phyloP scores from a whole-genome alignment of 2,329 filamentous ascomycete species.

The Harringtonia lauricola region DNA sequence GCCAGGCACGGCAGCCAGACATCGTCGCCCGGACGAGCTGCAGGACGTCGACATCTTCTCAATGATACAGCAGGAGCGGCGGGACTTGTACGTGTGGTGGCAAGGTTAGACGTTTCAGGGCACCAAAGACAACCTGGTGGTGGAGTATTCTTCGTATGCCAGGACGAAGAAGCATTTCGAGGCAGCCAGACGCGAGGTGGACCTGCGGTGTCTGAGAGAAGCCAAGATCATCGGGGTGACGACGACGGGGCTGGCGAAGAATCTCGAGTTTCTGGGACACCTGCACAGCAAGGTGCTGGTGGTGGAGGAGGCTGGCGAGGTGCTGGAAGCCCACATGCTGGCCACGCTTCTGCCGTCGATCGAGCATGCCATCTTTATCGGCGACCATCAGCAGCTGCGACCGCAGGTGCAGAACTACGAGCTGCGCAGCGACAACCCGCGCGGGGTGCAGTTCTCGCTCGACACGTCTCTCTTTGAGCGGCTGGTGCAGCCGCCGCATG shows the following conservation, averaged over 20 bases:
- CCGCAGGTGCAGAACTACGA: slow-evolving; percentile 45
- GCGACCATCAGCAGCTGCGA: slow-evolving; percentile 51
- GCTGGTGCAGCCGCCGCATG: slow-evolving; percentile 9
- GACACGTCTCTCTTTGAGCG: slow-evolving; percentile 54
- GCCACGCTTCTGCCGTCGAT: slow-evolving; percentile 47
- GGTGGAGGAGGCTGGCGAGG: slow-evolving; percentile 59
- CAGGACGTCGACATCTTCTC: background rate
- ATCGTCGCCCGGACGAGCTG: background rate
- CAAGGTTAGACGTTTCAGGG: background rate
- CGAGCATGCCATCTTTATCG: slow-evolving; percentile 52
- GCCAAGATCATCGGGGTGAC: slow-evolving; percentile 46
- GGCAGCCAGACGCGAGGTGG: slow-evolving; percentile 18
- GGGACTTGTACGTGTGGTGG: slow-evolving; percentile 1
- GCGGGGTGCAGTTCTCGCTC: slow-evolving; percentile 38
- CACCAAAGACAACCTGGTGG: background rate
- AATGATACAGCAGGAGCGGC: background rate
- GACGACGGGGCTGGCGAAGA: slow-evolving; percentile 44
- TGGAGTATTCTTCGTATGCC: background rate
- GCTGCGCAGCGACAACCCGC: slow-evolving; percentile 37
- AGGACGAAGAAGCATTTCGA: slow-evolving; percentile 3
- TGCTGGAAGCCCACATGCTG: slow-evolving; percentile 52
- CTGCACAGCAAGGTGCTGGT: slow-evolving; percentile 45
- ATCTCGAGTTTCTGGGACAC: slow-evolving; percentile 35
- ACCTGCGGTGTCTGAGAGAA: slow-evolving; percentile 24
- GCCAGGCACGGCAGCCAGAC: no score